Evolutionary conservation across 371 early-diverging fungal species (phyloP).

Genomic region (Haplosporangium sp.): DNA sequence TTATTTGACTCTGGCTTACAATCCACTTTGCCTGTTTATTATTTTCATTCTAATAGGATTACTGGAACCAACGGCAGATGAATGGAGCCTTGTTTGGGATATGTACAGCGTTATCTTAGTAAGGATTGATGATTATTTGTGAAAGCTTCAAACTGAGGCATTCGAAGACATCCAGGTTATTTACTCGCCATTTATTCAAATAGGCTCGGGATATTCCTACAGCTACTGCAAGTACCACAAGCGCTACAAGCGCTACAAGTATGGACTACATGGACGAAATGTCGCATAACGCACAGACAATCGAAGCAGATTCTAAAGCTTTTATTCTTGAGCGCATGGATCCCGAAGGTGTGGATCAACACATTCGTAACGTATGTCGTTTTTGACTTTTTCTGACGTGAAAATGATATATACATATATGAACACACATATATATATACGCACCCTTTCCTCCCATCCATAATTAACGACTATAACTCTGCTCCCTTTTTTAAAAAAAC

Average conservation of each 20-base stretch:
- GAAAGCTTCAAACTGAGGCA: no score
- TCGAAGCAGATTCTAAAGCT: conserved; percentile 3
- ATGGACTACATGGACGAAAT: background rate
- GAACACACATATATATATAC: no score
- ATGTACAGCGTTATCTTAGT: conserved; percentile 39
- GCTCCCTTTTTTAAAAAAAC: no score
- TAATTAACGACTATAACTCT: no score
- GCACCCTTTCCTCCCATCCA: no score
- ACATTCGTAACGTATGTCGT: conserved; percentile 17
- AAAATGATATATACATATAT: no score
- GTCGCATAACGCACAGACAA: background rate
- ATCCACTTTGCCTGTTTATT: background rate
- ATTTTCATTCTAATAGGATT: conserved; percentile 21
- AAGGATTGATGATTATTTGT: background rate
- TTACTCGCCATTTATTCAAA: no score
- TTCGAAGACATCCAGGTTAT: no score
- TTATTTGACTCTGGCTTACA: background rate
- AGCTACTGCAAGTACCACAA: background rate
- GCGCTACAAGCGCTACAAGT: no score
- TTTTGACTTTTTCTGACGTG: background rate
- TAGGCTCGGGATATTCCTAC: conserved; percentile 3
- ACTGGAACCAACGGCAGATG: conserved; percentile 21
- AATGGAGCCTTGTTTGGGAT: conserved; percentile 45
- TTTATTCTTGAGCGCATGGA: conserved; percentile 17
- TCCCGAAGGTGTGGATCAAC: conserved; percentile 16